Evolutionary conservation across 768 basidiomycete genomes (phyloP), one percentile per base, ranked within the genome.

Genomic region (Tulasnella sp.): DNA sequence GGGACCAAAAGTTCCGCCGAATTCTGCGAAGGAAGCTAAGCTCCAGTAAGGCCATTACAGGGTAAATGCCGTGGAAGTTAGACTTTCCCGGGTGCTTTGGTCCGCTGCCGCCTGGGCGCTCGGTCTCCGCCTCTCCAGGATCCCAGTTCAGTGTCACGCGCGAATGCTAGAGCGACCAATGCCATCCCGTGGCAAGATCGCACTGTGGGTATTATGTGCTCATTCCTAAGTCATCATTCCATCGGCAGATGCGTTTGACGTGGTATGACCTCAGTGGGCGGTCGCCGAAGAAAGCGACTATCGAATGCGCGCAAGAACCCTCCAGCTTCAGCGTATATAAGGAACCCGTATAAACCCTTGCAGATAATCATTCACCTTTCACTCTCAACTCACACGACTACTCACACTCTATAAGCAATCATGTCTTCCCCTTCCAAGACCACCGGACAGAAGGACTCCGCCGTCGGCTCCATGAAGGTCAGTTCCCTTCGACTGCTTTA

Each of bases 401-500:
- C 62, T 27, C 34, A 68, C 62, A 68, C 62, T 68, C 62, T 68
- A 68, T 68, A 68, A 68, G 3, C 31, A 27, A 68, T 34, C 9
- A 68, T 68, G 62, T 68, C 62, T 68, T 3, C 3, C 18, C 62
- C 62, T 1, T 68, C 62, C 62, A 68, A 68, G 62, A 68, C 62
- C 62, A 68, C 62, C 27, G 62, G 62, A 68, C 62, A 68, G 62
- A 68, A 68, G 62, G 62, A 68, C 62, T 68, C 62, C 31, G 62
- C 62, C 62, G n/a, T 68, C 27, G 62, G 62, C 31, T 3, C 1
- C n/a, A 10, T 68, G 27, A 68, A 68, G 62, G 62, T 68, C 34
- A 5, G 62, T 16, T 68, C 9, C 31, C 34, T 36, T 68, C 6
- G 34, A 14, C 62, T 31, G 3, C 24, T 52, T 24, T 3, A 24